Evolutionary conservation across 495 filamentous ascomycete genomes (phyloP).

Genomic region (Neurospora hispaniola): DNA sequence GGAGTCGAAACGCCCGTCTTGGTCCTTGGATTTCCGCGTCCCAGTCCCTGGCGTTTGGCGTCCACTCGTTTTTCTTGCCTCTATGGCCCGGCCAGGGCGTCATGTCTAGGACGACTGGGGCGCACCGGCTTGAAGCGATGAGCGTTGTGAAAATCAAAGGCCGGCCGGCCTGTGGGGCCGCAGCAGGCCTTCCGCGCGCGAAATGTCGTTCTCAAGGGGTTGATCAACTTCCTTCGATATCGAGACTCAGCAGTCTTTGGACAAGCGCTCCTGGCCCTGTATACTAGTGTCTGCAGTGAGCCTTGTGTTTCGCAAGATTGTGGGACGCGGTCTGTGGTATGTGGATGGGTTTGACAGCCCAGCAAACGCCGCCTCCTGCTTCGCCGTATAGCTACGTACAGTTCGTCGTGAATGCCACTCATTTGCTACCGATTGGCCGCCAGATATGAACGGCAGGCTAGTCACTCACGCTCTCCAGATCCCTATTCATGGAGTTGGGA

Average conservation of each 20-base stretch:
- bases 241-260: background rate
- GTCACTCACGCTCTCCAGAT: background rate
- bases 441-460: background rate
- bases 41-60: background rate
- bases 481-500: slow-evolving; percentile 13
- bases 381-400: background rate
- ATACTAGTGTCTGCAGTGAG: background rate
- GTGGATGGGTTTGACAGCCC: background rate
- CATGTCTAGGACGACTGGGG: background rate
- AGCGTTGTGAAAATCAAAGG: background rate
- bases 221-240: background rate
- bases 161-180: background rate
- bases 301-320: background rate
- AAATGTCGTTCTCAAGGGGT: background rate
- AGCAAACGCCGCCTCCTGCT: background rate
- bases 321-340: background rate
- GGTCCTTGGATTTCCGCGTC: background rate
- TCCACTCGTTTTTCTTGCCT: background rate
- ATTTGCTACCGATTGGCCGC: background rate
- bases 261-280: background rate
- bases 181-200: background rate
- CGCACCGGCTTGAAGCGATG: background rate
- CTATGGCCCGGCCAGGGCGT: background rate
- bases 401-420: background rate
- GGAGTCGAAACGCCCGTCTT: background rate